A percentile compares a stretch with the other conserved stretches of the same genome.
Conservation (phyloP, 352 stramenopile genomes). For the Phytopythium oedochilum region DNA sequence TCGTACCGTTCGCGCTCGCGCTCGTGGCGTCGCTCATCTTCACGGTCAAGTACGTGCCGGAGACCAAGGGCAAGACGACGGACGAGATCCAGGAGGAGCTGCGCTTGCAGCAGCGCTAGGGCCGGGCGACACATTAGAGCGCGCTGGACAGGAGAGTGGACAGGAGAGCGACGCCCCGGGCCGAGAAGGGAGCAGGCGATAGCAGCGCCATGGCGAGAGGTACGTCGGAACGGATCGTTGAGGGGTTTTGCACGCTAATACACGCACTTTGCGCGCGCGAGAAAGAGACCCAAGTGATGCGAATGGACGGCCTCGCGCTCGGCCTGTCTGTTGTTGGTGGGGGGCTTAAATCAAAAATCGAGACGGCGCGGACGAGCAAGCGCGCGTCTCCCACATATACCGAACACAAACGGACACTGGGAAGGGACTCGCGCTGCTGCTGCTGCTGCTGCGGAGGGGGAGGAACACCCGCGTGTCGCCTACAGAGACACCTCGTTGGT, state of each 20-base stretch:
- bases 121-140: not conserved
- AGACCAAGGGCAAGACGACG: conserved; percentile 88
- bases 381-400: not conserved
- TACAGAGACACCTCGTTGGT: conserved; percentile 45
- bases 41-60: conserved; percentile 80
- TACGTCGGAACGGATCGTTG: not conserved
- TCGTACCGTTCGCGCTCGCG: conserved; percentile 86
- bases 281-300: not conserved
- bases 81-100: conserved; percentile 67
- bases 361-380: not conserved
- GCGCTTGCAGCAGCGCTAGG: conserved; percentile 19
- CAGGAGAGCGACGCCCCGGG: not conserved
- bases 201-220: not conserved
- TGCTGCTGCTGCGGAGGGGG: conserved; percentile 11
- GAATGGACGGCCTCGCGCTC: not conserved
- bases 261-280: not conserved
- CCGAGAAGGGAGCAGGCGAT: not conserved
- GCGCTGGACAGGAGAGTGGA: not conserved
- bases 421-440: not conserved
- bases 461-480: conserved; percentile 6
- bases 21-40: conserved; percentile 81
- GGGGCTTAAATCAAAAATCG: not conserved
- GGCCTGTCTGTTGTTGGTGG: not conserved
- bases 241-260: not conserved
- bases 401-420: not conserved